These are phyloP conservation scores for Ensete ventricosum DNA, from an alignment of 176 grass and related monocot genomes.

Conservation along the genomic window DNA sequence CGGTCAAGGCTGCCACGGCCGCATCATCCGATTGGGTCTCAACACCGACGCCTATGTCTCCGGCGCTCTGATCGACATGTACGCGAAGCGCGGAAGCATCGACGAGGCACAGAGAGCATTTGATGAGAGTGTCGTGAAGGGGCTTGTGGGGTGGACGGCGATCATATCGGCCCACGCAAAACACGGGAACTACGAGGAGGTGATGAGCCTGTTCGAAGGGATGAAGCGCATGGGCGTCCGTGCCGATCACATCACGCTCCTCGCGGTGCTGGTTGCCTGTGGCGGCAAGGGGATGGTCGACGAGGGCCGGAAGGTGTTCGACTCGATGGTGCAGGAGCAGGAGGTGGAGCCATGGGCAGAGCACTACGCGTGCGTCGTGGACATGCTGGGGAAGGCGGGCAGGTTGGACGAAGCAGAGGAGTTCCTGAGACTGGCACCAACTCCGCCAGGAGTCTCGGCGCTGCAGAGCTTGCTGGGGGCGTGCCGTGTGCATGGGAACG, in stretches of 20 bases:
- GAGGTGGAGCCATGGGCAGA: slow-evolving; percentile 53
- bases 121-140: slow-evolving; percentile 17
- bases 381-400: slow-evolving; percentile 66
- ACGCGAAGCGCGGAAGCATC: slow-evolving; percentile 63
- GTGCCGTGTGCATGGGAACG: slow-evolving; percentile 56
- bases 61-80: slow-evolving; percentile 81
- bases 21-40: slow-evolving; percentile 40
- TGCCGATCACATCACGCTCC: slow-evolving; percentile 55
- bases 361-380: slow-evolving; percentile 74
- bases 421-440: slow-evolving; percentile 36
- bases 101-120: slow-evolving; percentile 52
- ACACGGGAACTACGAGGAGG: slow-evolving; percentile 43
- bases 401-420: slow-evolving; percentile 61
- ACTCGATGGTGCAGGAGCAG: slow-evolving; percentile 38
- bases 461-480: slow-evolving; percentile 73
- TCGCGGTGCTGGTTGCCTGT: slow-evolving; percentile 64
- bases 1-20: slow-evolving; percentile 58
- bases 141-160: slow-evolving; percentile 53
- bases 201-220: slow-evolving; percentile 48
- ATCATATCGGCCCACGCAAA: slow-evolving; percentile 69
- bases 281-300: slow-evolving; percentile 50
- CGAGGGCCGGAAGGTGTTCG: slow-evolving; percentile 38
- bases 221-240: slow-evolving; percentile 37
- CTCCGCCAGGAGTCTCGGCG: slow-evolving; percentile 45
- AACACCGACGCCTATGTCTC: slow-evolving; percentile 43